Evolutionary conservation across 1,284 basidiomycete species (phyloP).

Genomic region (Erythrobasidium hasegawianum): DNA sequence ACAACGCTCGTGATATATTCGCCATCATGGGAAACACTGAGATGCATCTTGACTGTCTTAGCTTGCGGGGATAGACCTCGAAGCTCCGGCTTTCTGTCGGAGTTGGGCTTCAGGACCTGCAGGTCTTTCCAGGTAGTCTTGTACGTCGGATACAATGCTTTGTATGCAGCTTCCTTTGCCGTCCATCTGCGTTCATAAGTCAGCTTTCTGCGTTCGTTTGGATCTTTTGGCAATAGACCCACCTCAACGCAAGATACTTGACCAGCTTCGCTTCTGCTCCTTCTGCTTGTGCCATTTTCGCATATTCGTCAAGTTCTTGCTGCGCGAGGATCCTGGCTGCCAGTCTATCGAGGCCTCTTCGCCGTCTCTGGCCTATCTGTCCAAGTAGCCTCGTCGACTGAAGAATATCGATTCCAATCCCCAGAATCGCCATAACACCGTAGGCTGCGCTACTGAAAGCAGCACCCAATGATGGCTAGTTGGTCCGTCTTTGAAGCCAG

Average conservation of each 20-base stretch:
- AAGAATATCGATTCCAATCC: slow-evolving; percentile 44
- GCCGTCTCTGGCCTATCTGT: slow-evolving; percentile 18
- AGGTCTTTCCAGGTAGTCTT: slow-evolving; percentile 41
- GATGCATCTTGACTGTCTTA: slow-evolving; percentile 13
- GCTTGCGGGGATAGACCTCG: background rate
- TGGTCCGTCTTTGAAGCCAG: too few species aligned
- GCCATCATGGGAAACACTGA: slow-evolving; percentile 36
- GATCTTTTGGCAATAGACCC: too few species aligned
- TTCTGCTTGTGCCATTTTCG: background rate
- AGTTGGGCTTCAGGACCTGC: slow-evolving; percentile 19
- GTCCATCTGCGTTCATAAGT: slow-evolving; percentile 44
- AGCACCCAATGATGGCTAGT: too few species aligned
- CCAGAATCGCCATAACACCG: slow-evolving; percentile 34
- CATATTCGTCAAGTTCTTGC: slow-evolving; percentile 19
- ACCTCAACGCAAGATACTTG: slow-evolving; percentile 40
- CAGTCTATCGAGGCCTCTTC: slow-evolving; percentile 35
- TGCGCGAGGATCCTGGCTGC: slow-evolving; percentile 39
- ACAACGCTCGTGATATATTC: slow-evolving; percentile 33
- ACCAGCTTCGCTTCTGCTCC: background rate
- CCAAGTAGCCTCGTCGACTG: slow-evolving; percentile 36
- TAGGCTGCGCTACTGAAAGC: background rate
- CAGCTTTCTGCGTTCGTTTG: background rate
- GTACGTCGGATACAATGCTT: slow-evolving; percentile 42
- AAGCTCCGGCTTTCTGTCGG: slow-evolving; percentile 14
- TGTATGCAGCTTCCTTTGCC: slow-evolving; percentile 48